Percentiles rank a stretch among this genome's conserved stretches.
Evolutionary conservation across 768 basidiomycete genomes (phyloP).

Genomic region (Boletus pseudo-olivaceus): DNA sequence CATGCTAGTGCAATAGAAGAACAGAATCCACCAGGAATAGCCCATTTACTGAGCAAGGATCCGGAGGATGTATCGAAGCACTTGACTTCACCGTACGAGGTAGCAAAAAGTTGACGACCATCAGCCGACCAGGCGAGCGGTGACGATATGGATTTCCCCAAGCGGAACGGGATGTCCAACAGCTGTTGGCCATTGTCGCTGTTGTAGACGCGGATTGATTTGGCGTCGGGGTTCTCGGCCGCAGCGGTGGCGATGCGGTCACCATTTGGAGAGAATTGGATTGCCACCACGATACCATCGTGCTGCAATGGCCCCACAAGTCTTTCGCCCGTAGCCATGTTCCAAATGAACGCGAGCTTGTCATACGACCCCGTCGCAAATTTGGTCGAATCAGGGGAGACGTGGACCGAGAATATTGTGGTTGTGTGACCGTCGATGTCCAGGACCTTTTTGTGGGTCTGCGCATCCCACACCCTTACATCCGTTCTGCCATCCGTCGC

Average conservation of each 20-base stretch:
- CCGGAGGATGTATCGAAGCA: neutral
- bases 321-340: neutral
- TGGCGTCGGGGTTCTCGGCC: neutral
- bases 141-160: neutral
- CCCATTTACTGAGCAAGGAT: neutral
- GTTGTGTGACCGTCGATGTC: neutral
- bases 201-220: neutral
- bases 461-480: conserved; percentile 1
- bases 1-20: neutral
- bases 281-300: neutral
- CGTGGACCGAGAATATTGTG: neutral
- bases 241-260: neutral
- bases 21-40: neutral
- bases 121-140: neutral
- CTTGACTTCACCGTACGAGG: neutral
- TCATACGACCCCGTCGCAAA: neutral
- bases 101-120: neutral
- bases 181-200: neutral
- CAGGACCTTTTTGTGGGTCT: neutral
- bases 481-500: neutral
- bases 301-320: neutral
- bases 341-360: neutral
- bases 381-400: neutral
- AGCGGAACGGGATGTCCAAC: neutral
- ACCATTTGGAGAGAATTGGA: neutral